Conservation (phyloP, 2,329 filamentous ascomycete species). For the Tolypocladium tundrense region DNA sequence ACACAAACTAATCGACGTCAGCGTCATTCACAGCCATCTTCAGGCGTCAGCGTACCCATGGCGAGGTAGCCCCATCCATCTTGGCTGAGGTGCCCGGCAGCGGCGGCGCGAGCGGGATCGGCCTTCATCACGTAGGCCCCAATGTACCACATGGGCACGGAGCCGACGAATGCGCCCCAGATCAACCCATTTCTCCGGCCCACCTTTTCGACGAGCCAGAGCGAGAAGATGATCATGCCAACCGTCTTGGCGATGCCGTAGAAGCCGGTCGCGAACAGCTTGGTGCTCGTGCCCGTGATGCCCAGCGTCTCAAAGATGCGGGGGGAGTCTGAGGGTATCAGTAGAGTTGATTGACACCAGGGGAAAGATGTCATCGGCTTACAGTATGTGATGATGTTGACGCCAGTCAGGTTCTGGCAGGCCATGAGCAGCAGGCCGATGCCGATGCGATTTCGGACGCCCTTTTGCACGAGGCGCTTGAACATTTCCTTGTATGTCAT, state of each 20-base stretch:
- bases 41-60: slow-evolving; percentile 22
- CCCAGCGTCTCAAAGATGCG: slow-evolving; percentile 27
- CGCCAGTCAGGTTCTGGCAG: slow-evolving; percentile 26
- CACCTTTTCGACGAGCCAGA: slow-evolving; percentile 36
- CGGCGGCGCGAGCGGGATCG: slow-evolving; percentile 26
- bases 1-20: slow-evolving; percentile 11
- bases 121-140: slow-evolving; percentile 24
- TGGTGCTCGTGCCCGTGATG: slow-evolving; percentile 17
- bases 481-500: slow-evolving; percentile 15
- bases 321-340: slow-evolving; percentile 17
- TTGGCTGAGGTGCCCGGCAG: slow-evolving; percentile 31
- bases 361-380: neutral
- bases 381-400: slow-evolving; percentile 52
- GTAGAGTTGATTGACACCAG: no score
- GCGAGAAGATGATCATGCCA: slow-evolving; percentile 26
- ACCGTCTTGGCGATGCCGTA: slow-evolving; percentile 28
- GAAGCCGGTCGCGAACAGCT: slow-evolving; percentile 28
- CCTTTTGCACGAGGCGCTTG: slow-evolving; percentile 23
- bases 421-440: slow-evolving; percentile 43
- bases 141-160: slow-evolving; percentile 28
- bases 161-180: slow-evolving; percentile 23
- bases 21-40: neutral
- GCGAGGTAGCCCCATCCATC: slow-evolving; percentile 31
- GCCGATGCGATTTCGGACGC: slow-evolving; percentile 19
- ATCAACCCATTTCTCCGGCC: slow-evolving; percentile 39